Base-by-base conservation (phyloP, 2,329 filamentous ascomycete genomes). In the Xylariaceae sp. region DNA sequence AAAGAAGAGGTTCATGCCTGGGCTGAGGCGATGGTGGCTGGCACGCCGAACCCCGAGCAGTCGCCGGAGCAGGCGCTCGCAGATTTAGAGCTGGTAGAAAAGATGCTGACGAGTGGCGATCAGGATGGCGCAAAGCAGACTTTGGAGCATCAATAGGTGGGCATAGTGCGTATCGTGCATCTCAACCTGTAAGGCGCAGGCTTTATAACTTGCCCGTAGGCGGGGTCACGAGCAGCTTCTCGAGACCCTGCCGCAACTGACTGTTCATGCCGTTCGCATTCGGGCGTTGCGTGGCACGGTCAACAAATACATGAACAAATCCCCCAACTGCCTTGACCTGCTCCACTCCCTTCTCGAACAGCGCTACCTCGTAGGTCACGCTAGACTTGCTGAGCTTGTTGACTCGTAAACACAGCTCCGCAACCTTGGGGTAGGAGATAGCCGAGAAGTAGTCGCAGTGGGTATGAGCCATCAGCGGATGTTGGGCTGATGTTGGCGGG, bases 301-400 rank as follows among this genome's bases (percentile, higher is more conserved):
- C 78, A n/a, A 94, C 85, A 65, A 90, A 94, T 9, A 95, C 87
- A 59, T 95, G 89, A 11, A 88, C 74, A 57, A 92, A 88, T 52
- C 85, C 83, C 1, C 88, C 88, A 1, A 95, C 88, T 9, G 88
- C 87, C 57, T 84, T 87, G 8, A 92, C 86, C 14, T 74, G 68
- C 1, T 86, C 78, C 2, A 81, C 67, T 0, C 83, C 86, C 43
- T 76, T 72, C 57, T 87, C 81, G 55, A 96, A 97, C 1, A 97
- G 72, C 0, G 81, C 92, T 42, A 94, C 78, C 59, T 97, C 90
- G 57, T 95, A 97, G 9, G 80, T 85, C 7, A 94, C 88, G 55
- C 88, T 95, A 17, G 85, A 88, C 51, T 78, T 85, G 3, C 89
- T 88, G 6, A 97, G 72, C 61, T 83, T 89, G 50, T 83, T 85